Base-by-base conservation (phyloP, 257 asterid genomes). In the Gentiana dahurica region DNA sequence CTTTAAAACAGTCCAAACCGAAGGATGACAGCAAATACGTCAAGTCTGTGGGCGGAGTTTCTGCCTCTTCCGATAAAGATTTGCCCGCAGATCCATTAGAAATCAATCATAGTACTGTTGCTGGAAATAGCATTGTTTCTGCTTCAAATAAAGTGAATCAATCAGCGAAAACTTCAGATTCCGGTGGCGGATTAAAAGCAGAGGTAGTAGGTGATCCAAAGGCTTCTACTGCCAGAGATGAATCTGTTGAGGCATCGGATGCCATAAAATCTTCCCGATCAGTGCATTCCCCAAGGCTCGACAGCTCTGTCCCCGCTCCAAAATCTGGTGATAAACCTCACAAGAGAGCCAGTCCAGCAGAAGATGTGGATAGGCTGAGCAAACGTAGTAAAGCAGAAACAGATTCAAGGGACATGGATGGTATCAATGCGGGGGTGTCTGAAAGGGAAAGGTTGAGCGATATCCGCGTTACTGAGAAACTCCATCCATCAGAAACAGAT, bases 331-430 rank as follows among this genome's bases (percentile, higher is more conserved):
- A 87, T 57, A 87, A 83, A 77, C 74, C 76, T 53, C 94, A 81
- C 65, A 92, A 85, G 77, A 77, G 99, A 70, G 70, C 79, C 53
- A 88, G 94, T 67, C 91, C 97, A 43, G 75, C 82, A 48, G 97
- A 85, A 65, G 95, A 88, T 44, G 80, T 73, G n/a, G 95, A 88
- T 60, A 80, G 92, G 66, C 68, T 78, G 59, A 83, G 77, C 69
- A 92, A 92, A 75, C 95, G 95, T 35, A 82, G 95, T 12, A 92
- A 88, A 74, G 88, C 88, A 24, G 99, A 92, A 54, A 72, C 24
- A 64, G 95, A 88, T 69, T 54, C 68, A 39, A 85, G 86, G 70
- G 97, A 88, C 37, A 43, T 69, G 4, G 99, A 92, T 59, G 73
- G 70, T 41, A 67, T 68, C 63, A 96, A 91, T 59, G 60, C 62